Evolutionary conservation across 2,329 filamentous ascomycete genomes (phyloP).

Genomic region (Mycosphaerella sp.): DNA sequence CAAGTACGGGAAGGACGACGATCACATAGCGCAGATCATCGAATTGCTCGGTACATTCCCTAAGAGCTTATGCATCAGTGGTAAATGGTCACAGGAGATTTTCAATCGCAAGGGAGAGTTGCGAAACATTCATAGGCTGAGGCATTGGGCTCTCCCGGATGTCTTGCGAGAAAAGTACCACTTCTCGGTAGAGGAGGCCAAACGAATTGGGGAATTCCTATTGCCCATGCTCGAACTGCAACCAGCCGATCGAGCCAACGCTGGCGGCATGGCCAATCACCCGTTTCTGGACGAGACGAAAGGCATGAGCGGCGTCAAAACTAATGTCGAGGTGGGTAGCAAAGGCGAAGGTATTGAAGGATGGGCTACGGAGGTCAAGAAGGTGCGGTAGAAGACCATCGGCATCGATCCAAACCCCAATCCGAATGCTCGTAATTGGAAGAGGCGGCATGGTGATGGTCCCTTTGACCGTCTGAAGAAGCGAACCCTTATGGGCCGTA

Average conservation of each 20-base stretch:
- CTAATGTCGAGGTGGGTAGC: slow-evolving; percentile 72
- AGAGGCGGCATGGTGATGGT: too few relatives aligned
- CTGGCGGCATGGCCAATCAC: slow-evolving; percentile 88
- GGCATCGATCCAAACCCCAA: neutral
- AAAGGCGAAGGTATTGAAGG: slow-evolving; percentile 90
- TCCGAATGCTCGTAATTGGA: neutral
- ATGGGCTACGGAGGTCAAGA: slow-evolving; percentile 78
- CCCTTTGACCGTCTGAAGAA: slow-evolving; percentile 3
- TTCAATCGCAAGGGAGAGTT: slow-evolving; percentile 97
- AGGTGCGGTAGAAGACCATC: slow-evolving; percentile 56
- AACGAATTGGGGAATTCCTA: slow-evolving; percentile 74
- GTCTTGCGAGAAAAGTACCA: slow-evolving; percentile 96
- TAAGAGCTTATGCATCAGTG: slow-evolving; percentile 81
- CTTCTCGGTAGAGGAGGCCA: slow-evolving; percentile 75
- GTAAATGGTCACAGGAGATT: slow-evolving; percentile 98
- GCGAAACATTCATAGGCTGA: slow-evolving; percentile 90
- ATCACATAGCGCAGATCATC: slow-evolving; percentile 98
- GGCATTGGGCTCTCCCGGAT: slow-evolving; percentile 91
- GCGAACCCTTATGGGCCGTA: neutral
- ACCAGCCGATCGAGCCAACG: slow-evolving; percentile 85
- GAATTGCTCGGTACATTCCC: slow-evolving; percentile 91
- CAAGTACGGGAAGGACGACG: slow-evolving; percentile 98
- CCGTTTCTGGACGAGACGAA: slow-evolving; percentile 75
- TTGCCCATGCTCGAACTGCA: slow-evolving; percentile 85
- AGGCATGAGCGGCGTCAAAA: slow-evolving; percentile 75